A percentile compares a stretch with the other conserved stretches of the same genome.
phyloP scores from a whole-genome alignment of 768 basidiomycete species.

The Rhodocollybia butyracea region DNA sequence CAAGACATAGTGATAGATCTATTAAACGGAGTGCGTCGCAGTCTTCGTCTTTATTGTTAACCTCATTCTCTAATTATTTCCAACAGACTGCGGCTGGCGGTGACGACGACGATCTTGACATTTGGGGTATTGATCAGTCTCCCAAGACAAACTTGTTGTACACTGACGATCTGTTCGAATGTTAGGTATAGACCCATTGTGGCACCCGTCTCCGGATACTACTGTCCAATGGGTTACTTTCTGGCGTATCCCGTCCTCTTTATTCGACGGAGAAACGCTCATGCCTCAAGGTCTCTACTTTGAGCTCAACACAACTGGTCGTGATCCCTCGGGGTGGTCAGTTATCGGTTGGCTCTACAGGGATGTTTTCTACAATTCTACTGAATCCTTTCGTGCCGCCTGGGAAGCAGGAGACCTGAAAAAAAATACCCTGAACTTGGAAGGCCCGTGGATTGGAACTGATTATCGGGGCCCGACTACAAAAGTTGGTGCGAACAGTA shows the following conservation, averaged over 20 bases:
- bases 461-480: constrained; percentile 12
- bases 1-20: constrained; percentile 20
- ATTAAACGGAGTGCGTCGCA: constrained; percentile 14
- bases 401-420: constrained; percentile 17
- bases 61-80: not conserved
- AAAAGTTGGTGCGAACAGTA: not conserved
- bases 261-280: constrained; percentile 15
- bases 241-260: constrained; percentile 16
- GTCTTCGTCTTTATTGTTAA: not conserved
- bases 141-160: no score
- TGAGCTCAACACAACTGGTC: constrained; percentile 20
- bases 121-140: constrained; percentile 21
- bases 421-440: constrained; percentile 15
- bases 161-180: no score
- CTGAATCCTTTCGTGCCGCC: constrained; percentile 15
- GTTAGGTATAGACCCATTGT: no score
- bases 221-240: constrained; percentile 18
- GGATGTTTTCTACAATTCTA: constrained; percentile 18
- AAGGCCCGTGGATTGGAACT: constrained; percentile 16
- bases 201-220: constrained; percentile 15
- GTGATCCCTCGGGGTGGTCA: constrained; percentile 17
- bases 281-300: constrained; percentile 21
- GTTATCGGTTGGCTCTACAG: constrained; percentile 19
- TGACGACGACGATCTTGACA: constrained; percentile 18
- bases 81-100: constrained; percentile 16